Base-by-base conservation (phyloP, 23 red algal species). In the Gracilaria vermiculophylla region DNA sequence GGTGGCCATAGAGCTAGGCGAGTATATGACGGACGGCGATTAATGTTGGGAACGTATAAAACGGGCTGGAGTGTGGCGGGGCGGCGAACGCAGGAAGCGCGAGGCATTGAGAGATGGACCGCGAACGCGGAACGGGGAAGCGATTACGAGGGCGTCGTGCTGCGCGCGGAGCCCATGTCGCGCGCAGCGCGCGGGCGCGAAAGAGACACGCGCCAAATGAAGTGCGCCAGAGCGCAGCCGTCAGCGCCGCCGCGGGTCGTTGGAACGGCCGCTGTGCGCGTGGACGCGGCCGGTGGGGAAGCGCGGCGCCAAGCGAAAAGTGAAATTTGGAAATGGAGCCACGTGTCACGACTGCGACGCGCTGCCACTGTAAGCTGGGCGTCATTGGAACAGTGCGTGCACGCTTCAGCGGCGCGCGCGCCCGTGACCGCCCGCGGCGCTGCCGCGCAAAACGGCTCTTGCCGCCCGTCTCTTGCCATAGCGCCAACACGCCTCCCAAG, bases 371-470 rank as follows among this genome's bases (percentile, higher is more conserved):
- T 60, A 60, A 60, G 52, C 3, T 19, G 5, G 21, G 23, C 23
- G 25, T 8, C 21, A 60, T 60, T 60, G 55, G 21, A 60, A 10
- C 55, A 7, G 55, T 28, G 55, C 19, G 55, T 60, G 55, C 55
- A 60, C 55, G 55, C 55, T n/a, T 17, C 25, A 15, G 64, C 64
- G 34, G 64, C 3, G 6, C 64, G 61, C 64, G 37, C 64, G 64
- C 64, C 33, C 64, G 33, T 70, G 37, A 35, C 64, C n/a, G n/a
- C 55, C 25, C 64, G 64, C 64, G 3, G 33, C 64, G 64, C 64
- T 42, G 31, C n/a, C 33, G n/a, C 55, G 64, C 64, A 70, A 70
- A 70, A 70, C 64, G 64, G 64, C 64, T 70, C 25, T 60, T 43
- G 76, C 76, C 50, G 50, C 53, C n/a, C 53, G 76, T 80, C 56